Evolutionary conservation across 768 basidiomycete genomes (phyloP).

Genomic region (Calocera viscosa): DNA sequence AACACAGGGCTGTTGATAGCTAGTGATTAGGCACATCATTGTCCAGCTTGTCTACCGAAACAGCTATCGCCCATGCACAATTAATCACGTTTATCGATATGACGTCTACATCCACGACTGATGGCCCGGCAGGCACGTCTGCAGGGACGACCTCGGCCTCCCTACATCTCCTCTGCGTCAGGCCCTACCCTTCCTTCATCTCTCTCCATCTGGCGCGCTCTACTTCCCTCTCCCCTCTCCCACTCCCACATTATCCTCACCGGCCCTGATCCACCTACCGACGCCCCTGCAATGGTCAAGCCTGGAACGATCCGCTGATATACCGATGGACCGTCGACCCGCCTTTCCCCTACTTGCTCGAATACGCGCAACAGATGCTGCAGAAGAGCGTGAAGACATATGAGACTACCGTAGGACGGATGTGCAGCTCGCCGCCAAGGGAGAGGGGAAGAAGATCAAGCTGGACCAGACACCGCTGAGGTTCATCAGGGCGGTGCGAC

Average conservation of each 20-base stretch:
- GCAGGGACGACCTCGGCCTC: not conserved
- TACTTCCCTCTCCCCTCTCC: constrained; percentile 44
- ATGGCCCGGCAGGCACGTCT: too few relatives aligned
- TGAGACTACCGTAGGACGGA: not conserved
- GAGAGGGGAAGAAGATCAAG: not conserved
- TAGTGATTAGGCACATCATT: too few relatives aligned
- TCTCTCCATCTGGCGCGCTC: constrained; percentile 27
- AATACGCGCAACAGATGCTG: constrained; percentile 25
- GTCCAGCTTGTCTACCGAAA: too few relatives aligned
- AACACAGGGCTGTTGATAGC: too few relatives aligned
- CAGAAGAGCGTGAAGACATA: not conserved
- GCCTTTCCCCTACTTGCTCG: constrained; percentile 41
- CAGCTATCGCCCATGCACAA: too few relatives aligned
- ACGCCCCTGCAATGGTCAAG: constrained; percentile 29
- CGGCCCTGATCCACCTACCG: constrained; percentile 32
- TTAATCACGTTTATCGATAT: too few relatives aligned
- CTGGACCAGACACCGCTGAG: not conserved
- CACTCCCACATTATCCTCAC: constrained; percentile 46
- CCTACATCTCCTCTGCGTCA: not conserved
- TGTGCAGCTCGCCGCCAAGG: not conserved
- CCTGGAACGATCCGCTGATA: constrained; percentile 41
- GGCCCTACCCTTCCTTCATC: not conserved
- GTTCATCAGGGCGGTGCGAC: not conserved
- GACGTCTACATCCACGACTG: too few relatives aligned
- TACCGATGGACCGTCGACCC: constrained; percentile 36